Conservation (phyloP, 2,329 filamentous ascomycete genomes). For the Clonostachys rhizophaga region DNA sequence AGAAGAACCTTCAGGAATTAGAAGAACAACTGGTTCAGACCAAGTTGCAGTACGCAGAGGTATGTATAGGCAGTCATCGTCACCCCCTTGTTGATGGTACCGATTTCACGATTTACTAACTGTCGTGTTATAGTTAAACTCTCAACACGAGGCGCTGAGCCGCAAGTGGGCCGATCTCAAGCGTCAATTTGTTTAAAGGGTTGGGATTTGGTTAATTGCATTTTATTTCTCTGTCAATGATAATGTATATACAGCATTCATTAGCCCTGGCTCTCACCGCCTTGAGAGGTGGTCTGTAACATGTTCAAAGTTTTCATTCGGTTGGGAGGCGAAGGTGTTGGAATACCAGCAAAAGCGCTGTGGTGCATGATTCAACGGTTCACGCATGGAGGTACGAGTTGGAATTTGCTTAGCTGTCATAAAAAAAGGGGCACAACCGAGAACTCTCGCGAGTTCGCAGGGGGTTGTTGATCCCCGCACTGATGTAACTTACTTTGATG, state of each 20-base stretch:
- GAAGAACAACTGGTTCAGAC: slow-evolving; percentile 89
- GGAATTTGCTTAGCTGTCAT: no score
- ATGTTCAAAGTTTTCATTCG: not conserved
- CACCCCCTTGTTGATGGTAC: not conserved
- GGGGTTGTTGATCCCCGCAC: no score
- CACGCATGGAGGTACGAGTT: no score
- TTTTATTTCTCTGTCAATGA: not conserved
- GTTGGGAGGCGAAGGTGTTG: not conserved
- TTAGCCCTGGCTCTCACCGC: not conserved
- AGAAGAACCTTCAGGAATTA: slow-evolving; percentile 87
- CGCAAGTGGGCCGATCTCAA: slow-evolving; percentile 75
- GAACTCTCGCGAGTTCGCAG: no score
- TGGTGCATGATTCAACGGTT: not conserved
- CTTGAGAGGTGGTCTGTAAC: not conserved
- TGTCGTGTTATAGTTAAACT: slow-evolving; percentile 51
- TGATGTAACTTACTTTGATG: no score
- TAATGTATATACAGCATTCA: not conserved
- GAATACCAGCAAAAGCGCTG: not conserved
- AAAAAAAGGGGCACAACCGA: no score
- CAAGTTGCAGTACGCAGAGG: slow-evolving; percentile 94
- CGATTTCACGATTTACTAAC: not conserved
- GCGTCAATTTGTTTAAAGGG: slow-evolving; percentile 42
- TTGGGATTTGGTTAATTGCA: not conserved
- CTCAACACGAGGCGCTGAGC: slow-evolving; percentile 65
- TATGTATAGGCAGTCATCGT: slow-evolving; percentile 39